Percentiles rank a stretch among this genome's conserved stretches.
Conservation (phyloP, 768 basidiomycete genomes). For the Phlebiopsis flavidoalba region DNA sequence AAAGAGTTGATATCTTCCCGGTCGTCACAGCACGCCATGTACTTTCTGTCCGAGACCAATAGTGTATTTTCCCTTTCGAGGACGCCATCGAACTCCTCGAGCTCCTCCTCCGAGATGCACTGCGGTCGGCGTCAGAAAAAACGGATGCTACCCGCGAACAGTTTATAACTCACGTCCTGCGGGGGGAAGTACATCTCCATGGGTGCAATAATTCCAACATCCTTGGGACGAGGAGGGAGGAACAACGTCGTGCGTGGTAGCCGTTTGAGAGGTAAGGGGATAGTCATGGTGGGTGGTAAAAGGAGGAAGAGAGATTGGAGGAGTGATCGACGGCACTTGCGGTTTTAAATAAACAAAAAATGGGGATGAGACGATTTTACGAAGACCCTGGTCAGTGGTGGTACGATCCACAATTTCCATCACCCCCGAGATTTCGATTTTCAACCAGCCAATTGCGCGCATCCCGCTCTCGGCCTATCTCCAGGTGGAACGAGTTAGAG, state of each 20-base stretch:
- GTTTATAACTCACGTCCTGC: constrained; percentile 55
- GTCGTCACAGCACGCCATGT: constrained; percentile 99
- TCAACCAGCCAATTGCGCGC: constrained; percentile 5
- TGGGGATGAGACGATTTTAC: constrained; percentile 19
- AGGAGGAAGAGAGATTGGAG: constrained; percentile 7
- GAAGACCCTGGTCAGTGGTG: constrained; percentile 13
- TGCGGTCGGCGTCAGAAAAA: constrained; percentile 25
- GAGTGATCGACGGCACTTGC: constrained; percentile 9
- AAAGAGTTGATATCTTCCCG: constrained; percentile 98
- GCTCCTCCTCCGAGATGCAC: constrained; percentile 94
- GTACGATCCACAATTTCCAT: constrained; percentile 20
- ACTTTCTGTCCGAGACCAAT: constrained; percentile 86
- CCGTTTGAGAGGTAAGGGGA: constrained; percentile 18
- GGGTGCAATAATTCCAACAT: constrained; percentile 89
- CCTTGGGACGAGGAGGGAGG: constrained; percentile 60
- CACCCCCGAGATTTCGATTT: background rate
- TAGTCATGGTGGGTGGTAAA: constrained; percentile 18
- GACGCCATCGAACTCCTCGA: constrained; percentile 93
- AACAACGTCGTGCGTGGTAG: constrained; percentile 19
- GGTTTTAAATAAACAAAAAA: constrained; percentile 14
- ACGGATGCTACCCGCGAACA: background rate
- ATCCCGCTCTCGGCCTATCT: background rate
- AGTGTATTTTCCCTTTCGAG: constrained; percentile 98
- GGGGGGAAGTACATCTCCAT: constrained; percentile 95
- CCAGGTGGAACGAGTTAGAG: background rate